Percentiles rank a stretch among this genome's conserved stretches.
phyloP scores from a whole-genome alignment of 2,329 filamentous ascomycete species.

The Periconia digitata region DNA sequence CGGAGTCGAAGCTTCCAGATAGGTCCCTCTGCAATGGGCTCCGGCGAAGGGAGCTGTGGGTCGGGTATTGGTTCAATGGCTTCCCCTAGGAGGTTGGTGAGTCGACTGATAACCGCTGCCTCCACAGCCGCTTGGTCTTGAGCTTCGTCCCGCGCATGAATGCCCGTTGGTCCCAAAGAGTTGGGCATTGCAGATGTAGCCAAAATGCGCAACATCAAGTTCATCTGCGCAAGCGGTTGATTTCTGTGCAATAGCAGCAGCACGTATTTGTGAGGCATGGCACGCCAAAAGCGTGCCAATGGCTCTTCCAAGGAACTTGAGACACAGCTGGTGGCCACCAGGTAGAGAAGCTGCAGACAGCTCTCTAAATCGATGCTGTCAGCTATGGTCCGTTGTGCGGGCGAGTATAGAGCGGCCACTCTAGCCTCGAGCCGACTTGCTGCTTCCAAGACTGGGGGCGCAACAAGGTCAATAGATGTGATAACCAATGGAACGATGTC shows the following conservation, averaged over 20 bases:
- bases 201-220: constrained; percentile 66
- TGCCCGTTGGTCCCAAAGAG: constrained; percentile 67
- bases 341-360: constrained; percentile 67
- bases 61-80: constrained; percentile 44
- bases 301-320: constrained; percentile 40
- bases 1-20: constrained; percentile 51
- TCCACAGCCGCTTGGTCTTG: constrained; percentile 43
- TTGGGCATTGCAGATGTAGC: constrained; percentile 64
- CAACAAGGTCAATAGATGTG: constrained; percentile 57
- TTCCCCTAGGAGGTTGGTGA: constrained; percentile 65
- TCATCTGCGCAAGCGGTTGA: constrained; percentile 65
- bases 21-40: constrained; percentile 24
- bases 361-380: constrained; percentile 65
- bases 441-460: constrained; percentile 49
- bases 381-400: constrained; percentile 49
- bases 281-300: constrained; percentile 63
- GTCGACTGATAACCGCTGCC: constrained; percentile 59
- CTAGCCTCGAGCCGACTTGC: constrained; percentile 30
- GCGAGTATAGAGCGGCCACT: constrained; percentile 26
- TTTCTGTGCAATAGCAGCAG: constrained; percentile 68
- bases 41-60: constrained; percentile 23
- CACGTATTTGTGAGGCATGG: constrained; percentile 67
- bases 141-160: constrained; percentile 42
- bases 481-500: constrained; percentile 53
- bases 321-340: constrained; percentile 62